Conservation (phyloP, 176 grass and related monocot genomes). For the Tuctoria greenei region DNA sequence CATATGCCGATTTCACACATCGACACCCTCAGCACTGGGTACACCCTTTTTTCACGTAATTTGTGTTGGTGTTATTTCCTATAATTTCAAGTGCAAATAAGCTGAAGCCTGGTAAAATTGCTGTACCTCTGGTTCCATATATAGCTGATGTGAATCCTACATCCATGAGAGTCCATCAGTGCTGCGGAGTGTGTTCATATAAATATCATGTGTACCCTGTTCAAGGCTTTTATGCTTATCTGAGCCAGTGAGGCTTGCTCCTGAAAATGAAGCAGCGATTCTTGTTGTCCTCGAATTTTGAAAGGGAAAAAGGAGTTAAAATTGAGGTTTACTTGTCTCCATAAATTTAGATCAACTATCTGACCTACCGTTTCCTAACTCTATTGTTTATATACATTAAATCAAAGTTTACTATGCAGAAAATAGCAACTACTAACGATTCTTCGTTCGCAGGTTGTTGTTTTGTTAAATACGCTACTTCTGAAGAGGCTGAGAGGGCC, state of each 20-base stretch:
- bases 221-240: neutral
- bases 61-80: neutral
- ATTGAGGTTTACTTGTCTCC: neutral
- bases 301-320: neutral
- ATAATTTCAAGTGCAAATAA: constrained; percentile 20
- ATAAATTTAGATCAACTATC: neutral
- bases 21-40: too few relatives aligned
- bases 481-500: constrained; percentile 87
- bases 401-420: constrained; percentile 22
- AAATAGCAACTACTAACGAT: constrained; percentile 35
- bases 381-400: constrained; percentile 3
- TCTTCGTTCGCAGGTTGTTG: constrained; percentile 78
- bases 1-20: too few relatives aligned
- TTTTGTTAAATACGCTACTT: constrained; percentile 97
- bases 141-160: constrained; percentile 15
- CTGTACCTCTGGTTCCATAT: neutral
- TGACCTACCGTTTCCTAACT: constrained; percentile 3
- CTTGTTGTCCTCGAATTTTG: neutral
- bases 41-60: too few relatives aligned
- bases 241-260: constrained; percentile 1
- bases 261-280: constrained; percentile 4
- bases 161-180: neutral
- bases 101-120: constrained; percentile 21
- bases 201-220: constrained; percentile 1
- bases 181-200: neutral